These are phyloP conservation scores for Leccinum subgranulosum DNA, from an alignment of 768 basidiomycete genomes.

Conservation along the genomic window DNA sequence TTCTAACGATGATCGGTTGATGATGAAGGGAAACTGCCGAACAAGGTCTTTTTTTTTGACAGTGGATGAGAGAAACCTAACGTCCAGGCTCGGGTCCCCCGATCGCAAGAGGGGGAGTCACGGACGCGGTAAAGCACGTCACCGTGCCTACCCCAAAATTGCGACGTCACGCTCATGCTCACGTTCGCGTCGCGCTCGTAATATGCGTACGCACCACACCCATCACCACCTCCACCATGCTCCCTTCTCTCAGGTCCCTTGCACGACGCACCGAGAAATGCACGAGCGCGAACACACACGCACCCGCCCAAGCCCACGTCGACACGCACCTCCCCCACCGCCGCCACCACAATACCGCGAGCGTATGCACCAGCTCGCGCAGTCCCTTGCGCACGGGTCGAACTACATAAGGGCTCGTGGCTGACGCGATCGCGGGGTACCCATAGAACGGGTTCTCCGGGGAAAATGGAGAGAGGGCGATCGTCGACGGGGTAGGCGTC, in stretches of 20 bases:
- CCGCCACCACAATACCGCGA: slow-evolving; percentile 62
- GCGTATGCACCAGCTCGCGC: slow-evolving; percentile 62
- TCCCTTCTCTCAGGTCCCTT: background rate
- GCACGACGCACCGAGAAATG: background rate
- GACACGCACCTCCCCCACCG: slow-evolving; percentile 49
- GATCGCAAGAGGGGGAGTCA: background rate
- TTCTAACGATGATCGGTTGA: background rate
- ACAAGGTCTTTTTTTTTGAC: background rate
- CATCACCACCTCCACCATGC: background rate
- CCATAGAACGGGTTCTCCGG: slow-evolving; percentile 72
- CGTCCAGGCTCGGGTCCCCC: background rate
- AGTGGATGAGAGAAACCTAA: background rate
- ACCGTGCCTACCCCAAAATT: background rate
- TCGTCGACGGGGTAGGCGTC: slow-evolving; percentile 8
- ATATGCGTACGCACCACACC: background rate
- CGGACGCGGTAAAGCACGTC: background rate
- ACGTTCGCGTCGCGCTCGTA: background rate
- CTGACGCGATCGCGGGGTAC: slow-evolving; percentile 48
- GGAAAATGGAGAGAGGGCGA: slow-evolving; percentile 50
- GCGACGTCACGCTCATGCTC: background rate
- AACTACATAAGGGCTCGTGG: slow-evolving; percentile 38
- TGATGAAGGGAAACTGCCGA: background rate
- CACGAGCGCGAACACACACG: slow-evolving; percentile 30
- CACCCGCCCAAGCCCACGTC: slow-evolving; percentile 19
- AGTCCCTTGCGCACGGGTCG: slow-evolving; percentile 65